phyloP scores from a whole-genome alignment of 2,329 filamentous ascomycete genomes.

The Aspergillus sergii region DNA sequence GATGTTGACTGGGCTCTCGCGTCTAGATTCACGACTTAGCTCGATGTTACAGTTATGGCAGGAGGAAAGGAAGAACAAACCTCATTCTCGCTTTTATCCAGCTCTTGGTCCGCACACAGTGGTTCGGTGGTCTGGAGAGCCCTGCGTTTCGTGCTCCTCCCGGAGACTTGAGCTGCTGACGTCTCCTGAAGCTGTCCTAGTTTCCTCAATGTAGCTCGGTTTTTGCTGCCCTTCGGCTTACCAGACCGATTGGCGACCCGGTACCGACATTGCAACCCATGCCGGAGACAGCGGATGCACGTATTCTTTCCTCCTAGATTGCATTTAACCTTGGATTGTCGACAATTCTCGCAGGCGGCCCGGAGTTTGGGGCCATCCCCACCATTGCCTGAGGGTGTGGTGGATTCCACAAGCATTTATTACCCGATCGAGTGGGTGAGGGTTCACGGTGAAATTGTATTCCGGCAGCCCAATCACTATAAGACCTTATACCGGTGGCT shows the following conservation, averaged over 20 bases:
- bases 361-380: constrained; percentile 39
- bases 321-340: constrained; percentile 45
- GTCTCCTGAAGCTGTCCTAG: constrained; percentile 39
- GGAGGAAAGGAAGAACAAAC: background rate
- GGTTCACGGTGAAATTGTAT: background rate
- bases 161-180: constrained; percentile 19
- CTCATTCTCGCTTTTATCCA: constrained; percentile 5
- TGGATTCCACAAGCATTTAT: constrained; percentile 33
- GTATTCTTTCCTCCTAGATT: constrained; percentile 38
- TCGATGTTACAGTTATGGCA: background rate
- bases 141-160: constrained; percentile 13
- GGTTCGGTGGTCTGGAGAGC: constrained; percentile 7
- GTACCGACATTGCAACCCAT: constrained; percentile 41
- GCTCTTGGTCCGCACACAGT: constrained; percentile 7
- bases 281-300: constrained; percentile 42
- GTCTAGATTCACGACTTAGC: background rate
- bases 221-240: constrained; percentile 45
- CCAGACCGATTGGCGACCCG: constrained; percentile 43
- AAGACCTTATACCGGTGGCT: background rate
- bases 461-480: background rate
- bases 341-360: constrained; percentile 43
- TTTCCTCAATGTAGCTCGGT: constrained; percentile 40
- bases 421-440: background rate
- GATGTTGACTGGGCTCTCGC: constrained; percentile 14
- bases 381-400: constrained; percentile 19